Evolutionary conservation across 106 monocot species (phyloP).

Genomic region (Apostasia ramifera): DNA sequence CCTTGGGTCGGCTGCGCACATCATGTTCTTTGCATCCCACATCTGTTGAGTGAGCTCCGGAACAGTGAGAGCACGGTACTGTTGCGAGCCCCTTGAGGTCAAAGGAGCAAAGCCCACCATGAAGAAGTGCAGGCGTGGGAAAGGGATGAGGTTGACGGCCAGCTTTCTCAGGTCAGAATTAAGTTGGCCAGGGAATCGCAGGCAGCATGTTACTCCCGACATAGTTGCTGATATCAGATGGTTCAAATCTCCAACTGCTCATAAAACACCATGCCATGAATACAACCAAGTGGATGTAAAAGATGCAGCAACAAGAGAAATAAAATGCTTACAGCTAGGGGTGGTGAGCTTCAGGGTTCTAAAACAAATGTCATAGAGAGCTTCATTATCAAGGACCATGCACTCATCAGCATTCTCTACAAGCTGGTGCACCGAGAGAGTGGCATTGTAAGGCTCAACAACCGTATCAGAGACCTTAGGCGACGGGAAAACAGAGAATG

Average conservation of each 20-base stretch:
- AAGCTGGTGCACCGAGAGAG: constrained; percentile 26
- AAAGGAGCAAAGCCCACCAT: constrained; percentile 71
- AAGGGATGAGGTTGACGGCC: constrained; percentile 60
- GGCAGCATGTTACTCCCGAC: constrained; percentile 36
- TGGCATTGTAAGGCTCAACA: constrained; percentile 33
- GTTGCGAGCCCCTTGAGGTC: constrained; percentile 60
- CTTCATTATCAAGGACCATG: constrained; percentile 35
- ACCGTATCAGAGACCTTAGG: constrained; percentile 31
- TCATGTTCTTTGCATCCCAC: constrained; percentile 82
- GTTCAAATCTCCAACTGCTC: constrained; percentile 33
- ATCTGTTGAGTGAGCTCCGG: constrained; percentile 65
- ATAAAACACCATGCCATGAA: neutral
- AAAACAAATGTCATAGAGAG: constrained; percentile 34
- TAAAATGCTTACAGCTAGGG: constrained; percentile 24
- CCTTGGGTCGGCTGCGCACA: constrained; percentile 63
- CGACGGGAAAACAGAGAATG: constrained; percentile 31
- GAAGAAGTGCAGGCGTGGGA: constrained; percentile 69
- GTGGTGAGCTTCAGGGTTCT: constrained; percentile 31
- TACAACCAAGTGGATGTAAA: neutral
- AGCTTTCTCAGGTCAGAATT: constrained; percentile 64
- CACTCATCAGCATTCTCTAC: constrained; percentile 32
- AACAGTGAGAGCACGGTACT: constrained; percentile 52
- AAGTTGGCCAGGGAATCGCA: constrained; percentile 67
- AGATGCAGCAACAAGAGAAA: neutral
- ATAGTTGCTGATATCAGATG: constrained; percentile 34